phyloP scores from a whole-genome alignment of 176 grass and related monocot species.

The Chrysopogon serrulatus region DNA sequence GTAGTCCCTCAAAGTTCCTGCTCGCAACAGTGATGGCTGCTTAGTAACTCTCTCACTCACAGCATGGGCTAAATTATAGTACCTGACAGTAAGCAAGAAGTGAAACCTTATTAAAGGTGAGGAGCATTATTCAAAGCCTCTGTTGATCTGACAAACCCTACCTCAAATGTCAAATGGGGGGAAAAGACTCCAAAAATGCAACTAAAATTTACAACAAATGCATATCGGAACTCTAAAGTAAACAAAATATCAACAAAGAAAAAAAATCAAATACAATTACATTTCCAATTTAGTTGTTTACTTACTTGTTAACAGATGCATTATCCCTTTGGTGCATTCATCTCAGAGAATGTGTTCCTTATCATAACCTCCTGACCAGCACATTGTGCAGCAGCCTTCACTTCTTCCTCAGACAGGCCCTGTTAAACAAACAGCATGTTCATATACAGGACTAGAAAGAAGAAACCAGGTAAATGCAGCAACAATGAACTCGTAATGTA shows the following conservation, averaged over 20 bases:
- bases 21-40: constrained; percentile 84
- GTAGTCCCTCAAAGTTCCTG: constrained; percentile 97
- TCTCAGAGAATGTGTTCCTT: constrained; percentile 95
- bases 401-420: constrained; percentile 96
- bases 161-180: constrained; percentile 6
- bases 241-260: background rate
- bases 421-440: constrained; percentile 39
- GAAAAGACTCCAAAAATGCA: background rate
- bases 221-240: background rate
- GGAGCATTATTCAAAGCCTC: background rate
- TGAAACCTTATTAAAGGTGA: background rate
- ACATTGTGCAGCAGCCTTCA: constrained; percentile 83
- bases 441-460: constrained; percentile 1
- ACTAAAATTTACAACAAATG: background rate
- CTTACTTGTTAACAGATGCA: constrained; percentile 92
- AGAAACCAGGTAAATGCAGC: background rate
- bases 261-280: background rate
- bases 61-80: constrained; percentile 97
- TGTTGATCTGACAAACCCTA: background rate
- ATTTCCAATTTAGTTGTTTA: background rate
- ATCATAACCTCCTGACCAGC: constrained; percentile 98
- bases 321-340: constrained; percentile 97
- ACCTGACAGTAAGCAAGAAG: constrained; percentile 45
- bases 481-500: background rate
- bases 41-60: constrained; percentile 85